Conservation (phyloP, 1,284 basidiomycete genomes). For the Fomitopsis schrenkii region DNA sequence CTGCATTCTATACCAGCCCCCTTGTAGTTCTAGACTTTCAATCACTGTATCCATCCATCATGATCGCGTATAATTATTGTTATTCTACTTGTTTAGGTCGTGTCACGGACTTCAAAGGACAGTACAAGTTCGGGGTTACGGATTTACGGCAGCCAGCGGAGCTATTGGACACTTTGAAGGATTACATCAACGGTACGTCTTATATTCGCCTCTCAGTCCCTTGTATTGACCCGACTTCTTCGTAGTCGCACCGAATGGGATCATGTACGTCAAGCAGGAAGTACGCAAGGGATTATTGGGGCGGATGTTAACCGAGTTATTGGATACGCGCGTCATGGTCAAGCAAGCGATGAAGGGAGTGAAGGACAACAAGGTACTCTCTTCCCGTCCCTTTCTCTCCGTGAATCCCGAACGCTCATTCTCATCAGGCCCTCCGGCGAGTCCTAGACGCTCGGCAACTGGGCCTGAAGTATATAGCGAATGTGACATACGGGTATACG, state of each 20-base stretch:
- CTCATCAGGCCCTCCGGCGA: conserved; percentile 58
- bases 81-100: conserved; percentile 97
- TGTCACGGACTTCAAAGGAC: conserved; percentile 78
- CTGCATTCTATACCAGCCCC: conserved; percentile 91
- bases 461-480: conserved; percentile 82
- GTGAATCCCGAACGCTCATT: not conserved
- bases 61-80: conserved; percentile 99
- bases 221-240: not conserved
- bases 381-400: not conserved
- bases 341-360: conserved; percentile 90
- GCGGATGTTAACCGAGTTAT: conserved; percentile 90
- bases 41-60: conserved; percentile 92
- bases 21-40: conserved; percentile 94
- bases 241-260: conserved; percentile 89
- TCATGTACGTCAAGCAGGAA: conserved; percentile 86
- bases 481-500: conserved; percentile 96
- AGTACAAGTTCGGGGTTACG: conserved; percentile 84
- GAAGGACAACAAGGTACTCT: conserved; percentile 67
- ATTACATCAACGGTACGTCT: conserved; percentile 68
- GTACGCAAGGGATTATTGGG: conserved; percentile 84
- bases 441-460: conserved; percentile 87
- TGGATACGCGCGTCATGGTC: conserved; percentile 98
- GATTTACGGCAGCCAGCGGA: conserved; percentile 74
- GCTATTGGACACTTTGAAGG: conserved; percentile 62
- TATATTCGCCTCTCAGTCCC: not conserved